Evolutionary conservation across 352 stramenopile species (phyloP), one percentile per base, ranked within the genome.

Genomic region (Phytophthora niederhauseri): DNA sequence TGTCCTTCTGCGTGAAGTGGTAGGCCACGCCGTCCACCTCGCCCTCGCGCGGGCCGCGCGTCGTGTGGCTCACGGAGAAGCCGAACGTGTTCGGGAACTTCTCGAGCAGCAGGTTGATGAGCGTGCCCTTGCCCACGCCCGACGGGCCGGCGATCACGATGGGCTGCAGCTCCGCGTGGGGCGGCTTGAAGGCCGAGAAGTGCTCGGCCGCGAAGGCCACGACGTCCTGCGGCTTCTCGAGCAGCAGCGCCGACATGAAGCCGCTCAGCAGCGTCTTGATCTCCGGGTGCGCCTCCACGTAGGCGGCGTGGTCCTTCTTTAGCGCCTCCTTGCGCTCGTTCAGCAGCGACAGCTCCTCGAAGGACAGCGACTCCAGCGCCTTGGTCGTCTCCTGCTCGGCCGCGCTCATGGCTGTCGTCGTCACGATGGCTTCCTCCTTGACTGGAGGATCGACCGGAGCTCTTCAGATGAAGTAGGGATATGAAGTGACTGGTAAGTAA

Each of bases 31-130:
- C 97, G 77, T 99, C 78, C n/a, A 90, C 80, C 77, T 99, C 98
- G 28, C 97, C 90, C 28, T 92, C 73, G 12, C 98, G 91, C 15
- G 98, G 97, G 11, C 82, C 87, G 46, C 98, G 90, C 12, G 98
- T 99, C 41, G 98, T 99, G 76, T 99, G 97, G 65, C 95, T 99
- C 65, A 99, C 97, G 4, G 89, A 98, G 68, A 99, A 99, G 49
- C 95, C 97, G 75, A 99, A 98, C 14, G 85, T 73, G 6, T 83
- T 61, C 14, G 92, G 91, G 61, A 89, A 98, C 51, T 94, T 77
- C 58, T 82, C 70, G 59, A 98, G 80, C 9, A 99, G 78, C 63
- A 92, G 78, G 66, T 95, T 94, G 75, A 99, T 99, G 58, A 99
- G 82, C 63, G 97, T 99, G 49, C 97, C 97, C 76, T 99, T 99